A percentile compares a stretch with the other conserved stretches of the same genome.
Conservation (phyloP, 2,329 filamentous ascomycete species). For the Fusarium heterosporum region DNA sequence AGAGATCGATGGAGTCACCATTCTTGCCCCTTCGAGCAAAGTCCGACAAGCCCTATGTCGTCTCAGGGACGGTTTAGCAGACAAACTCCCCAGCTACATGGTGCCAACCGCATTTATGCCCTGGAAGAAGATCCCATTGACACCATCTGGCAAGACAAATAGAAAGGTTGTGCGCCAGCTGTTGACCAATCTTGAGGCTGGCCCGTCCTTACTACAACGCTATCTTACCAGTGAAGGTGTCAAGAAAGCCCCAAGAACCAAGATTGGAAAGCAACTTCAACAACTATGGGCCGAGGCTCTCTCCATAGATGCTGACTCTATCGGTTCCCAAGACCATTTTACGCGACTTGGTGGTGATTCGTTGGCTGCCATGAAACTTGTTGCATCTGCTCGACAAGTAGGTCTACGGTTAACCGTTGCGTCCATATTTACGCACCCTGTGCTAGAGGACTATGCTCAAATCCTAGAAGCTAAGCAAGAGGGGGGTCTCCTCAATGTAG, state of each 20-base stretch:
- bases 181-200: neutral
- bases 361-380: neutral
- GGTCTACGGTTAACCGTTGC: neutral
- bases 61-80: neutral
- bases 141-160: conserved; percentile 2
- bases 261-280: neutral
- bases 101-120: conserved; percentile 10
- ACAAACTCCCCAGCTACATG: neutral
- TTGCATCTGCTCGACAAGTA: neutral
- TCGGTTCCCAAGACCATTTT: neutral
- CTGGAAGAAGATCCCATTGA: neutral
- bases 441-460: neutral
- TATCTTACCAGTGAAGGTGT: neutral
- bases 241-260: neutral
- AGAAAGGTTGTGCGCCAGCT: neutral
- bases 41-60: neutral
- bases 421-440: neutral
- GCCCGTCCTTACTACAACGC: neutral
- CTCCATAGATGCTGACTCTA: neutral
- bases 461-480: neutral
- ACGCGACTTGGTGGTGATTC: neutral
- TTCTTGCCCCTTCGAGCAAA: neutral
- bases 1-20: neutral
- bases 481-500: neutral
- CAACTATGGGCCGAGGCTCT: neutral